Base-by-base conservation (phyloP, 2,329 filamentous ascomycete genomes). In the Talaromyces sp. region DNA sequence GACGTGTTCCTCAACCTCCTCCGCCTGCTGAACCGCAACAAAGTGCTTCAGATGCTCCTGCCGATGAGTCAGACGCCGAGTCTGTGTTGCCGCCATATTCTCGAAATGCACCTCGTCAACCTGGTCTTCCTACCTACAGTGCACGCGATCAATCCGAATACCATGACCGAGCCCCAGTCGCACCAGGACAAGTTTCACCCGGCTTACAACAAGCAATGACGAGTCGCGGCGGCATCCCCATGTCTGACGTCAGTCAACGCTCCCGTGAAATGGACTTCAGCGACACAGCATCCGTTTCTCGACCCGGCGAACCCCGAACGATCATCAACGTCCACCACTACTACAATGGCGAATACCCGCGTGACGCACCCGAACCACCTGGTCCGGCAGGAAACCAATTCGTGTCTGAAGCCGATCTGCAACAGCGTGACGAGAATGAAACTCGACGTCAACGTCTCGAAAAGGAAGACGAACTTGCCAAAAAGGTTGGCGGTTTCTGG, bases 381-480 rank as follows among this genome's bases (percentile, higher is more conserved):
- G 72, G 11, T 66, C 70, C 45, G 1, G 39, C 48, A 24, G 61
- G 61, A 4, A 63, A 47, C 8, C 50, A 56, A 35, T 63, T 62
- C 19, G 52, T 59, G n/a, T 48, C 59, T 16, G 50, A 54, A n/a
- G 43, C 64, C 67, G 74, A 22, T 70, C 72, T 7, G 59, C 66
- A 13, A 66, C 69, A 2, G 66, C 70, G 31, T 64, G 69, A 61
- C 69, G 71, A n/a, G 76, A 69, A 77, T 75, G 65, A 88, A 84
- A 73, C 81, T 79, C 50, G 81, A 80, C 72, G 83, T 82, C 65
- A 83, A 81, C 66, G 84, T 82, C 22, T 83, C 84, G 88, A 91
- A 73, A 89, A 88, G 66, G 88, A 91, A 74, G 89, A 91, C 47
- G 81, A 81, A 2, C 70, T 84, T 19, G 87, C 85, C 1, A 82